Percentiles rank a stretch among this genome's conserved stretches.
Evolutionary conservation across 768 basidiomycete genomes (phyloP).

Genomic region (Calocybe indica): DNA sequence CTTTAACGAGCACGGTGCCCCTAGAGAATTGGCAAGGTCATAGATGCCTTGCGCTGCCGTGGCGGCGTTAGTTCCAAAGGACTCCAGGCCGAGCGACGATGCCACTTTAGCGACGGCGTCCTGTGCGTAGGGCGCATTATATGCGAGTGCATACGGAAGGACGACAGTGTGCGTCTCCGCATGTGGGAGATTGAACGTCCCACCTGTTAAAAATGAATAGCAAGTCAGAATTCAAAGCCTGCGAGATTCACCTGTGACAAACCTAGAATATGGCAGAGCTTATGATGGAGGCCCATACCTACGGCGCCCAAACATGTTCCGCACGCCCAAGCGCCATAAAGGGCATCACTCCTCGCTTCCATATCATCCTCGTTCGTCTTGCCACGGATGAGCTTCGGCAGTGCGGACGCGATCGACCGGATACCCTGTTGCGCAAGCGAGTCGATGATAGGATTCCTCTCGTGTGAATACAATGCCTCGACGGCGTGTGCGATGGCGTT

Average conservation of each 20-base stretch:
- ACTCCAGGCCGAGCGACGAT: slow-evolving; percentile 14
- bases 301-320: slow-evolving; percentile 27
- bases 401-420: slow-evolving; percentile 19
- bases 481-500: slow-evolving; percentile 38
- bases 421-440: slow-evolving; percentile 31
- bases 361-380: slow-evolving; percentile 14
- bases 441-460: slow-evolving; percentile 30
- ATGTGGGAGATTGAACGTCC: slow-evolving; percentile 33
- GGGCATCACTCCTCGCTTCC: slow-evolving; percentile 26
- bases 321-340: slow-evolving; percentile 33
- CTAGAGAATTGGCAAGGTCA: slow-evolving; percentile 17
- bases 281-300: slow-evolving; percentile 33
- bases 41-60: slow-evolving; percentile 17
- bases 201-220: slow-evolving; percentile 15
- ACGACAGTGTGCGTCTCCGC: slow-evolving; percentile 37
- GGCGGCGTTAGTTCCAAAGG: not conserved
- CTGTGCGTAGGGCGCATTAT: slow-evolving; percentile 28
- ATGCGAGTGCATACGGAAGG: slow-evolving; percentile 34
- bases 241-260: slow-evolving; percentile 14
- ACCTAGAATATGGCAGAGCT: slow-evolving; percentile 32
- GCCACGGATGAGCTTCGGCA: slow-evolving; percentile 20
- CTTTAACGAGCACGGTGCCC: slow-evolving; percentile 26
- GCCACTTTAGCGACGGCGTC: slow-evolving; percentile 26
- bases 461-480: slow-evolving; percentile 32
- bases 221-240: slow-evolving; percentile 4